These are phyloP conservation scores for Actinomortierella ambigua DNA, from an alignment of 371 early-diverging fungal genomes.

Conservation along the genomic window DNA sequence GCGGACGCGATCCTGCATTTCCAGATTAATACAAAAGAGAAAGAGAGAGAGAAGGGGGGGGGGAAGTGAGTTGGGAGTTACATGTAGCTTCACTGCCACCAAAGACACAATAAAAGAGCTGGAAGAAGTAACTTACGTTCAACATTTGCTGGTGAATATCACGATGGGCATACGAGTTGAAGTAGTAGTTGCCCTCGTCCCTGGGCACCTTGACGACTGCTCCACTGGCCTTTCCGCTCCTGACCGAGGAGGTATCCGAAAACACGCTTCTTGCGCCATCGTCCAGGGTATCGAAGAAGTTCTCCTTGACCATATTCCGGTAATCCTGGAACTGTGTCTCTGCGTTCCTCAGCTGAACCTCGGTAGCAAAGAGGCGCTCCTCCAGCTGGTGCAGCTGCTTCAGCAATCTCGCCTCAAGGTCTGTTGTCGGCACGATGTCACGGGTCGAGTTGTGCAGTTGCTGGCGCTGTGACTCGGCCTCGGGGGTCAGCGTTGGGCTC, in stretches of 20 bases:
- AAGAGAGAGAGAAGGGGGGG: too few species aligned
- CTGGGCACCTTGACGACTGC: conserved; percentile 21
- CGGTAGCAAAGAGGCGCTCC: conserved; percentile 51
- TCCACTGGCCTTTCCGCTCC: conserved; percentile 1
- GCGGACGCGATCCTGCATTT: conserved; percentile 72
- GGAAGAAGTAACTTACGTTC: conserved; percentile 37
- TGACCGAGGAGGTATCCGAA: conserved; percentile 5
- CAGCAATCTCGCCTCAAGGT: conserved; percentile 62
- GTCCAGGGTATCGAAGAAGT: conserved; percentile 65
- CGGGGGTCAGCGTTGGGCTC: conserved; percentile 23
- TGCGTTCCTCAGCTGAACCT: conserved; percentile 54
- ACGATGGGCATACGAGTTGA: conserved; percentile 79
- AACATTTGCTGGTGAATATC: conserved; percentile 71
- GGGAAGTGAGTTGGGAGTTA: too few species aligned
- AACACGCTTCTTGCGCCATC: conserved; percentile 29
- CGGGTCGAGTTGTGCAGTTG: conserved; percentile 3
- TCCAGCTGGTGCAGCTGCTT: conserved; percentile 53
- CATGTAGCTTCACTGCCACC: too few species aligned
- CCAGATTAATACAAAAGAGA: too few species aligned
- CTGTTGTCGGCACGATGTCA: conserved; percentile 51
- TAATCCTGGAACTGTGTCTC: conserved; percentile 73
- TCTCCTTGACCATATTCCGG: conserved; percentile 67
- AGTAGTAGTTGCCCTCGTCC: conserved; percentile 77
- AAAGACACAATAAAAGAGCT: background rate
- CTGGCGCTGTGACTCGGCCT: conserved; percentile 11